Base-by-base conservation (phyloP, 73 alveolate species). In the Loxodes magnus region DNA sequence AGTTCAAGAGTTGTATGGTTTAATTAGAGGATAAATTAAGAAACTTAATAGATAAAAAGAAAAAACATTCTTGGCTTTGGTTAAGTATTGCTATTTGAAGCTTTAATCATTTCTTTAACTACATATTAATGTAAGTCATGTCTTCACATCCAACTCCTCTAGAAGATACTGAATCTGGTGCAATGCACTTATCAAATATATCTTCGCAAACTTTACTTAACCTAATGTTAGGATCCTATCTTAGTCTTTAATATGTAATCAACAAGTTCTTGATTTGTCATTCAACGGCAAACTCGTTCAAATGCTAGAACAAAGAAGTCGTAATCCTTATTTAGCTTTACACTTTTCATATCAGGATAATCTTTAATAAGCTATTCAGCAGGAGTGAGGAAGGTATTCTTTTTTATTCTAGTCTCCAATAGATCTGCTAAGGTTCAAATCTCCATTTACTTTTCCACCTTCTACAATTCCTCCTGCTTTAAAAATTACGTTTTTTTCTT, bases 211-310 rank as follows among this genome's bases (percentile, higher is more conserved):
- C 49, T 26, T 37, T 39, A 21, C 62, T n/a, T 12, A 75, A 67
- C 14, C 25, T 15, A 14, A 23, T 29, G 25, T 43, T n/a, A n/a
- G n/a, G n/a, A n/a, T n/a, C 25, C 20, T 22, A 31, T 43, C 56
- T 35, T 33, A 50, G 19, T 41, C 56, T 52, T 4, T 53, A 59
- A n/a, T 36, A 14, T 4, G 72, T 78, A 46, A 35, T 58, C 69
- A 31, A 78, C 71, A 20, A 71, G 65, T 41, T 75, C 74, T 48
- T 80, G 81, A 31, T 62, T 44, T 6, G 79, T 70, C 28, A 57
- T 29, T 63, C 71, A 51, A 19, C 76, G 90, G 90, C 94, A 81
- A 26, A 81, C 70, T 9, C 94, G 90, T 52, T 81, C 94, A 56
- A 86, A 76, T 7, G 84, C 94, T 22, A 72, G 43, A 19, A 81